These are phyloP conservation scores for Wickerhamomyces sp. DNA, from an alignment of 1,139 yeast species.

Conservation along the genomic window DNA sequence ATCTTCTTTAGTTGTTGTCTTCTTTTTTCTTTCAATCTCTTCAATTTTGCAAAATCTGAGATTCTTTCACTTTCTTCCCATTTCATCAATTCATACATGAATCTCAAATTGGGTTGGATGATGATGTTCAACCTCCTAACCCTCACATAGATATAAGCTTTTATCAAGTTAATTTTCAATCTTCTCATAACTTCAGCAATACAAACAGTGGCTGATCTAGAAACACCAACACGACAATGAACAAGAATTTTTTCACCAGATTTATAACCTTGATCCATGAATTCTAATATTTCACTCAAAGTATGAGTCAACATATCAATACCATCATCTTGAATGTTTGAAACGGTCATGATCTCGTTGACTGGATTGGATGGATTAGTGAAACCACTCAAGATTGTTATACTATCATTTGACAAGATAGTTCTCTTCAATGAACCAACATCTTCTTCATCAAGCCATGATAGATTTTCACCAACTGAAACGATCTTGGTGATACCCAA, in stretches of 20 bases:
- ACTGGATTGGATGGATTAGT: constrained; percentile 28
- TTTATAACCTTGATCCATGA: constrained; percentile 36
- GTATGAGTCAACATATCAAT: constrained; percentile 42
- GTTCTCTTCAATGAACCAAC: constrained; percentile 6
- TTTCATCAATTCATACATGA: constrained; percentile 78
- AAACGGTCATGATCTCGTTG: constrained; percentile 33
- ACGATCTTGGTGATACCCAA: constrained; percentile 73
- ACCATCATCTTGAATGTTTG: constrained; percentile 45
- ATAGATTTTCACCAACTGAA: constrained; percentile 81
- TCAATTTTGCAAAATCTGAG: neutral
- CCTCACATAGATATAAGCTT: constrained; percentile 76
- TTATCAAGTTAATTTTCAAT: constrained; percentile 54
- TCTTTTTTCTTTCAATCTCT: constrained; percentile 3
- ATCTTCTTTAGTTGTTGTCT: neutral
- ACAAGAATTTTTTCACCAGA: constrained; percentile 53
- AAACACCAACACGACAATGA: constrained; percentile 90
- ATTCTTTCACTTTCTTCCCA: constrained; percentile 54
- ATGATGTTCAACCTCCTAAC: constrained; percentile 83
- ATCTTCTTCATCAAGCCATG: constrained; percentile 40
- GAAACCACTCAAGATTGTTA: constrained; percentile 26
- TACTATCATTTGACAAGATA: constrained; percentile 20
- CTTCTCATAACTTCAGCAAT: constrained; percentile 87
- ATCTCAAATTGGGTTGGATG: constrained; percentile 82
- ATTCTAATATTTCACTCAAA: constrained; percentile 35
- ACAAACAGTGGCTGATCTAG: constrained; percentile 84